Percentiles rank a stretch among this genome's conserved stretches.
Evolutionary conservation across 2,329 filamentous ascomycete species (phyloP).

Genomic region (Fusarium lateritium): DNA sequence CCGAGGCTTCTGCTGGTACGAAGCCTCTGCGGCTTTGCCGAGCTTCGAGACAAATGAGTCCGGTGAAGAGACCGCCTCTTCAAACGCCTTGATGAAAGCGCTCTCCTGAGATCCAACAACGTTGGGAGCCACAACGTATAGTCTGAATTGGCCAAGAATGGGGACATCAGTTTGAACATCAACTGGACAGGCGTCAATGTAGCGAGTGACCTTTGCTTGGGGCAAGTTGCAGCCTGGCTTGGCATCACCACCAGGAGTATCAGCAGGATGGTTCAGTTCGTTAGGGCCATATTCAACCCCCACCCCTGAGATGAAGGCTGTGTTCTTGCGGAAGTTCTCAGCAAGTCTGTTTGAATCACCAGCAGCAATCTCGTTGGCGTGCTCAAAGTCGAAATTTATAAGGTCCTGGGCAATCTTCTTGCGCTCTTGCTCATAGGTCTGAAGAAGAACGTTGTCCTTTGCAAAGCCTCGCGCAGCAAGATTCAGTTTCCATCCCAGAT

Average conservation of each 20-base stretch:
- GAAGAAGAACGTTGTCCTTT: constrained; percentile 64
- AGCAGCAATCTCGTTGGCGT: constrained; percentile 70
- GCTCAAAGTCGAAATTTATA: constrained; percentile 71
- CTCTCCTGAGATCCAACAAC: constrained; percentile 62
- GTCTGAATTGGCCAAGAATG: constrained; percentile 81
- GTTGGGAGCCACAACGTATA: constrained; percentile 79
- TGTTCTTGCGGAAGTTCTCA: constrained; percentile 78
- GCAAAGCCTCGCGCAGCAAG: constrained; percentile 69
- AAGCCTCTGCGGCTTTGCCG: constrained; percentile 70
- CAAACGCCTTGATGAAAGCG: constrained; percentile 73
- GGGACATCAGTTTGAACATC: constrained; percentile 84
- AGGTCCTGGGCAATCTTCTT: constrained; percentile 72
- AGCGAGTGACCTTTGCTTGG: constrained; percentile 80
- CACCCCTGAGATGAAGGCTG: constrained; percentile 80
- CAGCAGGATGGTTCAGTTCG: constrained; percentile 62
- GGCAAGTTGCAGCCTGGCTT: constrained; percentile 70
- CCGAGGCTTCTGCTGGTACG: constrained; percentile 72
- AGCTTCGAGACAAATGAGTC: constrained; percentile 71
- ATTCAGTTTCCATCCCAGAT: constrained; percentile 69
- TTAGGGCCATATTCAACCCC: constrained; percentile 73
- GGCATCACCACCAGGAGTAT: constrained; percentile 60
- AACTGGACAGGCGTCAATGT: constrained; percentile 82
- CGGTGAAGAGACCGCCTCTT: constrained; percentile 64
- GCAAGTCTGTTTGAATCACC: constrained; percentile 75
- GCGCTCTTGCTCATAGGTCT: constrained; percentile 75